These are phyloP conservation scores for Xylaria multiplex DNA, from an alignment of 2,329 filamentous ascomycete species.

Conservation along the genomic window DNA sequence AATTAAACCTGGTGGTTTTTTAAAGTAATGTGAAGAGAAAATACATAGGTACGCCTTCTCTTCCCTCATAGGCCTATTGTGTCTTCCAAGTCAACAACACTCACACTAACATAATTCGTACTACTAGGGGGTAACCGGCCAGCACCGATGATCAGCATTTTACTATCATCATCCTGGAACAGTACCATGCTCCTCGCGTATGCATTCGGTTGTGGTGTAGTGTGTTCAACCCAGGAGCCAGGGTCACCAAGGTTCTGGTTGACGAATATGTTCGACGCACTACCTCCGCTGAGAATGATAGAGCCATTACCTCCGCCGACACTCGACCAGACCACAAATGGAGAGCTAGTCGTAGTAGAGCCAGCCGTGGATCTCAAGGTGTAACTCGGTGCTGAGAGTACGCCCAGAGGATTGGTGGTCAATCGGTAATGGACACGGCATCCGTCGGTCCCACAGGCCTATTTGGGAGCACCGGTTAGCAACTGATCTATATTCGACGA, in stretches of 20 bases:
- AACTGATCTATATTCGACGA: background rate
- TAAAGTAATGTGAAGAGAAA: too few species aligned
- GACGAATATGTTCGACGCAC: constrained; percentile 41
- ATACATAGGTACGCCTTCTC: too few species aligned
- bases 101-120: constrained; percentile 48
- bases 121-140: constrained; percentile 52
- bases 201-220: constrained; percentile 38
- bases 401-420: constrained; percentile 38
- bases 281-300: constrained; percentile 44
- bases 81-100: constrained; percentile 37
- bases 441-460: constrained; percentile 44
- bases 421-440: constrained; percentile 45
- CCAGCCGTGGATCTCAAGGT: constrained; percentile 36
- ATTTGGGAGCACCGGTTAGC: background rate
- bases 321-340: constrained; percentile 46
- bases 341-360: constrained; percentile 39
- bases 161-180: constrained; percentile 36
- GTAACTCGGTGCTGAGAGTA: constrained; percentile 36
- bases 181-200: constrained; percentile 42
- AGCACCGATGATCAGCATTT: constrained; percentile 50
- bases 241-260: constrained; percentile 42
- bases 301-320: constrained; percentile 43
- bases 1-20: too few species aligned
- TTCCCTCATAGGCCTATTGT: constrained; percentile 26
- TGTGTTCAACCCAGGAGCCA: constrained; percentile 41